Percentiles rank a stretch among this genome's conserved stretches.
phyloP scores from a whole-genome alignment of 768 basidiomycete species.

The Lactarius evosmus region DNA sequence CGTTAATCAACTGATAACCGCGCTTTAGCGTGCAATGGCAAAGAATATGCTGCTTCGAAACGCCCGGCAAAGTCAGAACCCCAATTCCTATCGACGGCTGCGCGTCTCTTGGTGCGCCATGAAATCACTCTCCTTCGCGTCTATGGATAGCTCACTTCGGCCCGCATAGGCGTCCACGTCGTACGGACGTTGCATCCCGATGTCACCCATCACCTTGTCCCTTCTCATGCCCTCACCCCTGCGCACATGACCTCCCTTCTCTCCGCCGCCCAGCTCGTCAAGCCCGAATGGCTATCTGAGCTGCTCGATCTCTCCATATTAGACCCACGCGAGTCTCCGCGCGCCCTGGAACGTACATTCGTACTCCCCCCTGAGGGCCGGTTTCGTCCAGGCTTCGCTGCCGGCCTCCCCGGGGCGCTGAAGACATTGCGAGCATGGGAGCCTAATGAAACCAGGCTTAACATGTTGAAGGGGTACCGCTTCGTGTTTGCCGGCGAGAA shows the following conservation, averaged over 20 bases:
- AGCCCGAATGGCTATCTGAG: conserved; percentile 63
- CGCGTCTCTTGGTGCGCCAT: conserved; percentile 47
- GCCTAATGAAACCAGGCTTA: conserved; percentile 58
- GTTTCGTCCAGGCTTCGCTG: conserved; percentile 56
- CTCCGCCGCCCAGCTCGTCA: conserved; percentile 56
- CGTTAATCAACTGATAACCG: conserved; percentile 7
- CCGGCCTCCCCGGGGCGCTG: conserved; percentile 45
- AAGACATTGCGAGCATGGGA: conserved; percentile 61
- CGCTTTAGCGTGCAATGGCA: conserved; percentile 33
- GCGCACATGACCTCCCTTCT: conserved; percentile 57
- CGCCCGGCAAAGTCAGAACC: conserved; percentile 30
- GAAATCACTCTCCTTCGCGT: neutral
- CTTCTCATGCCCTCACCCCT: conserved; percentile 48
- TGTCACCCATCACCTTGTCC: conserved; percentile 63
- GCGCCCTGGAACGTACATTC: conserved; percentile 51
- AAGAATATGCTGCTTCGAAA: conserved; percentile 28
- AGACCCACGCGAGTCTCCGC: conserved; percentile 35
- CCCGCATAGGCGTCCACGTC: conserved; percentile 51
- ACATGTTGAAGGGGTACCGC: conserved; percentile 49
- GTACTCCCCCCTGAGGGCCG: conserved; percentile 50
- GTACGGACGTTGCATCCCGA: conserved; percentile 43
- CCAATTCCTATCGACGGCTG: conserved; percentile 31
- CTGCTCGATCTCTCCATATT: conserved; percentile 49
- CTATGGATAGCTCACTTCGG: conserved; percentile 1
- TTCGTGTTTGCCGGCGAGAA: conserved; percentile 63